A percentile compares a stretch with the other conserved stretches of the same genome.
Conservation (phyloP, 108 stramenopile species). For the Aurantiochytrium sp. region DNA sequence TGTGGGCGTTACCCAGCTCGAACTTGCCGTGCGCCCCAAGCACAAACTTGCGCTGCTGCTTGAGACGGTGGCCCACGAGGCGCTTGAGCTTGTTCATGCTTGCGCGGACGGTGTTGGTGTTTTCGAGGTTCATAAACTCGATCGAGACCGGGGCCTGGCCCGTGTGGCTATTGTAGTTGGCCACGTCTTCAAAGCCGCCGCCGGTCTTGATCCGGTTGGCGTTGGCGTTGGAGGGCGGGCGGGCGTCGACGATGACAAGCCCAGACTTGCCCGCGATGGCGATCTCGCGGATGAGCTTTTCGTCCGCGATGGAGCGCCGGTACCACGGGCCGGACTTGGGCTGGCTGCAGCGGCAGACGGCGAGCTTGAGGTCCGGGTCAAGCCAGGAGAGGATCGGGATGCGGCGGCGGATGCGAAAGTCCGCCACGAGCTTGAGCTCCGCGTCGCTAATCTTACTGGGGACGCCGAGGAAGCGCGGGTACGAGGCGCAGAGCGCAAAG, state of each 20-base stretch:
- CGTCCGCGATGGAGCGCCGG: not conserved
- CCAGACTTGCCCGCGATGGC: not conserved
- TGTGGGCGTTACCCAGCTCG: not conserved
- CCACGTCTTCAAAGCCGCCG: slow-evolving; percentile 19
- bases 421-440: not conserved
- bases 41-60: not conserved
- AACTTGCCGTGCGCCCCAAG: not conserved
- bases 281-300: not conserved
- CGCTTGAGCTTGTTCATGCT: slow-evolving; percentile 18
- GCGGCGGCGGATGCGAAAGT: not conserved
- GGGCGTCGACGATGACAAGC: not conserved
- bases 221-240: not conserved
- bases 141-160: not conserved
- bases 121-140: slow-evolving; percentile 1
- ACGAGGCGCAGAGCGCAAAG: not conserved
- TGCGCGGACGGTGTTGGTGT: not conserved
- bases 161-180: slow-evolving; percentile 13
- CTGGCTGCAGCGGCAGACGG: not conserved
- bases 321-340: not conserved
- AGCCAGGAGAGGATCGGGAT: not conserved
- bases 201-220: not conserved
- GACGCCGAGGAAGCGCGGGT: not conserved
- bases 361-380: not conserved
- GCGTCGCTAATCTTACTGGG: not conserved
- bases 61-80: not conserved